Percentiles rank a stretch among this genome's conserved stretches.
phyloP scores from a whole-genome alignment of 139 green algal species.

The Zygnema cylindricum region DNA sequence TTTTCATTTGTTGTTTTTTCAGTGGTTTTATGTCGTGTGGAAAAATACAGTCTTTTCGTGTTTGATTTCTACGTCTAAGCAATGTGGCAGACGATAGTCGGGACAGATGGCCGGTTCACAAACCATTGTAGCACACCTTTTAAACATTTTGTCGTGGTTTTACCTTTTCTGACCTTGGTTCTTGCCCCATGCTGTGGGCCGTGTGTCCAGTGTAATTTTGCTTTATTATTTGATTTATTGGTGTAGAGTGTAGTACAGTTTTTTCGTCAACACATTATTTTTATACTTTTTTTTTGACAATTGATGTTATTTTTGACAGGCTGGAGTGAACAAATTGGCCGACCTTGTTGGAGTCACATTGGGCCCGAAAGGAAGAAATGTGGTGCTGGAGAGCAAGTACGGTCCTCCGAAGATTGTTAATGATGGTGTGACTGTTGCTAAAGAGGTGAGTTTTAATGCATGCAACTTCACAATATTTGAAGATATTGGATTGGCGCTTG shows the following conservation, averaged over 20 bases:
- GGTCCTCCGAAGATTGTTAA: constrained; percentile 99
- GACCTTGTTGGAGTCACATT: constrained; percentile 98
- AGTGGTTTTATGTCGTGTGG: neutral
- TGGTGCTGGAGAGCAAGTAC: constrained; percentile 99
- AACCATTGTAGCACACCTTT: no score
- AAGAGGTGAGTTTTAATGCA: constrained; percentile 63
- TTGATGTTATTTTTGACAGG: no score
- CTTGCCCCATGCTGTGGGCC: no score
- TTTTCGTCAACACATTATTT: no score
- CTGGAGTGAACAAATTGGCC: constrained; percentile 97
- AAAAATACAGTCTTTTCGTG: neutral
- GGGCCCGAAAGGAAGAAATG: constrained; percentile 97
- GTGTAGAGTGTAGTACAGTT: no score
- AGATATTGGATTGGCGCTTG: no score
- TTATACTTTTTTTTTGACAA: no score
- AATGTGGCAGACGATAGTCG: neutral
- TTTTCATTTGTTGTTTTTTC: neutral
- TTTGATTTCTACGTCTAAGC: neutral
- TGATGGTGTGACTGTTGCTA: constrained; percentile 87
- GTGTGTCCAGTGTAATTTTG: no score
- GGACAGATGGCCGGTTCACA: neutral
- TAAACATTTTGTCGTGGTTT: no score
- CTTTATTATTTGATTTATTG: no score
- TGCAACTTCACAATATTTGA: no score
- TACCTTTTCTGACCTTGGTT: no score